These are phyloP conservation scores for Terana coerulea DNA, from an alignment of 768 basidiomycete genomes.

Conservation along the genomic window DNA sequence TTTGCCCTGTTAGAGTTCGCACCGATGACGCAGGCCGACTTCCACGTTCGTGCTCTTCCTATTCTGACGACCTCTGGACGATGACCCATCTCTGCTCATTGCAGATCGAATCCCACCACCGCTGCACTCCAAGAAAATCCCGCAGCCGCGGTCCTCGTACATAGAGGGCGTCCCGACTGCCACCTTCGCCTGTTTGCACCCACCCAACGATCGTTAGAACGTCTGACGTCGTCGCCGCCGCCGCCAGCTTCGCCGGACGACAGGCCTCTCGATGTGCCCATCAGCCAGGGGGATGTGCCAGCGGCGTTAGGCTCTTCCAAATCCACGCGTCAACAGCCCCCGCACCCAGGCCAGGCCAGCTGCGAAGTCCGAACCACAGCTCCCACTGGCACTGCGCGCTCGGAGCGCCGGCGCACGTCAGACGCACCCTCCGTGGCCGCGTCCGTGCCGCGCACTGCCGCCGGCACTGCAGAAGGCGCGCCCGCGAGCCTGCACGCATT, in stretches of 20 bases:
- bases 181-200: no score
- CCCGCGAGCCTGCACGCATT: no score
- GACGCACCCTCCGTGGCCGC: not conserved
- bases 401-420: not conserved
- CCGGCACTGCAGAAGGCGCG: not conserved
- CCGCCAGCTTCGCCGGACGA: not conserved
- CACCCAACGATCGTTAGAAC: no score
- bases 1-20: not conserved
- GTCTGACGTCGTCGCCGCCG: no score
- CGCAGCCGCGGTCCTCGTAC: no score
- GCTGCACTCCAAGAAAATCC: no score
- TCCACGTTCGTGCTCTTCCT: slow-evolving; percentile 12
- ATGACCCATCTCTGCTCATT: no score
- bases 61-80: no score
- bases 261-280: not conserved
- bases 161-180: no score
- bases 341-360: not conserved
- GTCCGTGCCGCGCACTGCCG: not conserved
- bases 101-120: no score
- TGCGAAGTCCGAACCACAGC: not conserved
- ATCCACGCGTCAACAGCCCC: not conserved
- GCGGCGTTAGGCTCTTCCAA: not conserved
- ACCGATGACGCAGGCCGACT: slow-evolving; percentile 8
- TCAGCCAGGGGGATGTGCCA: not conserved
- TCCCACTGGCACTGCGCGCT: not conserved